Evolutionary conservation across 2,329 filamentous ascomycete species (phyloP).

Genomic region (Mycosphaerella sp.): DNA sequence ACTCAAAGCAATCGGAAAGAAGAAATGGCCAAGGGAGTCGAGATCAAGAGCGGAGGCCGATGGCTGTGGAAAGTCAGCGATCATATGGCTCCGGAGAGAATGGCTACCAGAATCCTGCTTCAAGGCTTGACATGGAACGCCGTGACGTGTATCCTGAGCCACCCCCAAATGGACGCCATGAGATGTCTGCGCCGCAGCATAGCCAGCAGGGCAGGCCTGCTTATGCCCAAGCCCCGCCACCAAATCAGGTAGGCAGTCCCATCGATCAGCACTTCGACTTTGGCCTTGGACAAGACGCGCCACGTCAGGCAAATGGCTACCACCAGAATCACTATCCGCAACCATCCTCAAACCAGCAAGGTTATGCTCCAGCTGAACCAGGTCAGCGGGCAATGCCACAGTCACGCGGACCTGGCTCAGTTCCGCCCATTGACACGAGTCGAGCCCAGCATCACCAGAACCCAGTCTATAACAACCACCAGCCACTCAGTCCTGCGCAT

Average conservation of each 20-base stretch:
- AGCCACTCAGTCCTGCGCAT: constrained; percentile 21
- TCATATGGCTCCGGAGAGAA: constrained; percentile 13
- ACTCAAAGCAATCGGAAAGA: constrained; percentile 15
- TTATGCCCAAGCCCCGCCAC: constrained; percentile 10
- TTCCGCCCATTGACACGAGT: constrained; percentile 14
- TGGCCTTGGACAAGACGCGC: constrained; percentile 5
- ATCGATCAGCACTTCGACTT: constrained; percentile 9
- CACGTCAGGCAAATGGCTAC: constrained; percentile 10
- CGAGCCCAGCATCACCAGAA: constrained; percentile 12
- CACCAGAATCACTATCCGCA: constrained; percentile 1
- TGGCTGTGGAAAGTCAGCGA: constrained; percentile 7
- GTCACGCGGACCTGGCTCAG: constrained; percentile 7
- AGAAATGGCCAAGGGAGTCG: constrained; percentile 22
- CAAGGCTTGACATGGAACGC: background rate
- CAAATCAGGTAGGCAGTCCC: constrained; percentile 8
- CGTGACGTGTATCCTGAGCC: background rate
- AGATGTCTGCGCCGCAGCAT: constrained; percentile 1
- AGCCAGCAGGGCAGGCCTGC: constrained; percentile 9
- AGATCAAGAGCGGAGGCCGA: constrained; percentile 15
- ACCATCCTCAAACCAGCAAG: constrained; percentile 13
- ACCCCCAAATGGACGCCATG: background rate
- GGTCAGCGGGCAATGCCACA: constrained; percentile 4
- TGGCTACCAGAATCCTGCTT: constrained; percentile 7
- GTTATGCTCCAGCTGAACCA: constrained; percentile 5
- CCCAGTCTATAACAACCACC: constrained; percentile 11